phyloP scores from a whole-genome alignment of 371 early-diverging fungal genomes.

The Actinomortierella wolfii region DNA sequence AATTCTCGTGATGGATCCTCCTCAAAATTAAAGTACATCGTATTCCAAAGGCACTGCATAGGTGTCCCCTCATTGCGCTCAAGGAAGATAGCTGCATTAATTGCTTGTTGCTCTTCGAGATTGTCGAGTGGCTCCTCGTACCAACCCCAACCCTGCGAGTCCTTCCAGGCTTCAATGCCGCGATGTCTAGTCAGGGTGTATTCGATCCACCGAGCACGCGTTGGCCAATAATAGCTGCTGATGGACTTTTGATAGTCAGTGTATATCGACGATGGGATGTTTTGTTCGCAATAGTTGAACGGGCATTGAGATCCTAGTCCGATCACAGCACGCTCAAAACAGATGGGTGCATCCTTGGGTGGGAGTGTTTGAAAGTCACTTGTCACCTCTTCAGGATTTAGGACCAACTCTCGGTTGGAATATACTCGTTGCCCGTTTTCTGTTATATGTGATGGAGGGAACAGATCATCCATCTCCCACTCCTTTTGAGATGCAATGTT shows the following conservation, averaged over 20 bases:
- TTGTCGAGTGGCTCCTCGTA: slow-evolving; percentile 18
- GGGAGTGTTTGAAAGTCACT: slow-evolving; percentile 35
- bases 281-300: slow-evolving; percentile 43
- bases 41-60: neutral
- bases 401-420: slow-evolving; percentile 39
- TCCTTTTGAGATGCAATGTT: slow-evolving; percentile 15
- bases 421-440: neutral
- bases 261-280: slow-evolving; percentile 40
- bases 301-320: slow-evolving; percentile 49
- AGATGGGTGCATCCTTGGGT: slow-evolving; percentile 28
- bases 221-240: slow-evolving; percentile 3
- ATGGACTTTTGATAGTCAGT: slow-evolving; percentile 25
- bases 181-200: neutral
- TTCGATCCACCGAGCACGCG: neutral
- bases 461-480: slow-evolving; percentile 24
- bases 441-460: neutral
- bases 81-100: too few relatives aligned
- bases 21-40: neutral
- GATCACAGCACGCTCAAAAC: slow-evolving; percentile 48
- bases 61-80: too few relatives aligned
- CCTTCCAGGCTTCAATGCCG: slow-evolving; percentile 4
- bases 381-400: slow-evolving; percentile 15
- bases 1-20: neutral
- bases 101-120: too few relatives aligned
- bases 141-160: slow-evolving; percentile 1